These are phyloP conservation scores for Ulota crispa DNA, from an alignment of 225 moss, liverwort and hornwort genomes.

Conservation along the genomic window DNA sequence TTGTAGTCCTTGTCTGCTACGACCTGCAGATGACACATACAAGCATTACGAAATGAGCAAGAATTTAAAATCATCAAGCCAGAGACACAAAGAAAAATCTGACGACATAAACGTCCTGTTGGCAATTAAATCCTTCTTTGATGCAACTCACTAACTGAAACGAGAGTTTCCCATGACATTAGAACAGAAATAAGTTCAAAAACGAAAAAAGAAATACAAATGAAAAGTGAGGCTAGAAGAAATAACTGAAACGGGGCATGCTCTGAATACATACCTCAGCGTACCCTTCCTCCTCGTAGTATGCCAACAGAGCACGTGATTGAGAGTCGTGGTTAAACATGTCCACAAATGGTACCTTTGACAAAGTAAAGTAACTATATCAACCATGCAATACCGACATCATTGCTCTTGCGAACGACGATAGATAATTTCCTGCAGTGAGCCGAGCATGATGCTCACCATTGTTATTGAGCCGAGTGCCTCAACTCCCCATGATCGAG, in stretches of 20 bases:
- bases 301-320: slow-evolving; percentile 44
- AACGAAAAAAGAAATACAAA: not conserved
- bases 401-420: not conserved
- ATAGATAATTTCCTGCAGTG: not conserved
- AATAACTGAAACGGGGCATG: not conserved
- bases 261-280: slow-evolving; percentile 42
- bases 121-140: not conserved
- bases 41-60: not conserved
- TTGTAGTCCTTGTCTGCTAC: slow-evolving; percentile 55
- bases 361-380: slow-evolving; percentile 15
- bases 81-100: not conserved
- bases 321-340: slow-evolving; percentile 54
- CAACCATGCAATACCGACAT: not conserved
- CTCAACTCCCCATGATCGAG: slow-evolving; percentile 60
- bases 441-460: slow-evolving; percentile 29
- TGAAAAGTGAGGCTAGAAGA: not conserved
- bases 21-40: slow-evolving; percentile 30
- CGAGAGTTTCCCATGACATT: not conserved
- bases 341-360: slow-evolving; percentile 59
- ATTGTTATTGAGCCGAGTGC: slow-evolving; percentile 55
- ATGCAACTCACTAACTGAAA: not conserved
- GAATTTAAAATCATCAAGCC: not conserved
- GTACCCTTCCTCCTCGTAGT: slow-evolving; percentile 46
- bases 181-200: not conserved
- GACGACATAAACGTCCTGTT: too few relatives aligned